phyloP scores from a whole-genome alignment of 225 moss, liverwort and hornwort species.

The Pleurozium schreberi region DNA sequence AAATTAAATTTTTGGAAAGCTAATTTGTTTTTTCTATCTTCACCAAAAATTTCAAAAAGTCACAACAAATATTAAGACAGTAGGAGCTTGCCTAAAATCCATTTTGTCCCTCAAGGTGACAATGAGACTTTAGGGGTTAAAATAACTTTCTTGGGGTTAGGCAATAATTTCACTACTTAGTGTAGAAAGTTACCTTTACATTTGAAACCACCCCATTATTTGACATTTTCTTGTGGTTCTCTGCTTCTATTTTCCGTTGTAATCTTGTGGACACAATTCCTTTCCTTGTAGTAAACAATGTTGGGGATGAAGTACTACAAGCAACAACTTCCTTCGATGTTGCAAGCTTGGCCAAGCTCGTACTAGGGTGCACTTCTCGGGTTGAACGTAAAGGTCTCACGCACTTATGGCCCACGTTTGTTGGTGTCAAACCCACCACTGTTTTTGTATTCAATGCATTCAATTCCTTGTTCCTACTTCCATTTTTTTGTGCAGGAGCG shows the following conservation, averaged over 20 bases:
- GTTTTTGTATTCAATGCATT: not conserved
- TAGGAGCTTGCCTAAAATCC: no score
- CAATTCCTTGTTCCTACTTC: not conserved
- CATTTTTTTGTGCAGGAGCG: accelerated
- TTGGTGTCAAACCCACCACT: not conserved
- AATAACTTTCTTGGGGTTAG: no score
- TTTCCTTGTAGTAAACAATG: not conserved
- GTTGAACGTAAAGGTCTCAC: not conserved
- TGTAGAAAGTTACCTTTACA: not conserved
- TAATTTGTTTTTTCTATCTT: no score
- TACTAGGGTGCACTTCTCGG: not conserved
- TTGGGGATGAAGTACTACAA: not conserved
- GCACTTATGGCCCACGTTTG: not conserved
- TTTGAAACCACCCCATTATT: not conserved
- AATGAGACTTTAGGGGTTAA: no score
- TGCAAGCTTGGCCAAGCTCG: not conserved
- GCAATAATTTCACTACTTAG: no score
- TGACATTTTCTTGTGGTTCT: not conserved
- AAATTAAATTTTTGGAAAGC: no score
- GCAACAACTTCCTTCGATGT: not conserved
- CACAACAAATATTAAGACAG: no score
- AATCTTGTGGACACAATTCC: not conserved
- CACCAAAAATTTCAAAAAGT: no score
- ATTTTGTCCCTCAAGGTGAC: no score
- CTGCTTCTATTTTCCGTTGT: not conserved